Conservation (phyloP, 2,329 filamentous ascomycete genomes). For the Stachybotrys echinatus region DNA sequence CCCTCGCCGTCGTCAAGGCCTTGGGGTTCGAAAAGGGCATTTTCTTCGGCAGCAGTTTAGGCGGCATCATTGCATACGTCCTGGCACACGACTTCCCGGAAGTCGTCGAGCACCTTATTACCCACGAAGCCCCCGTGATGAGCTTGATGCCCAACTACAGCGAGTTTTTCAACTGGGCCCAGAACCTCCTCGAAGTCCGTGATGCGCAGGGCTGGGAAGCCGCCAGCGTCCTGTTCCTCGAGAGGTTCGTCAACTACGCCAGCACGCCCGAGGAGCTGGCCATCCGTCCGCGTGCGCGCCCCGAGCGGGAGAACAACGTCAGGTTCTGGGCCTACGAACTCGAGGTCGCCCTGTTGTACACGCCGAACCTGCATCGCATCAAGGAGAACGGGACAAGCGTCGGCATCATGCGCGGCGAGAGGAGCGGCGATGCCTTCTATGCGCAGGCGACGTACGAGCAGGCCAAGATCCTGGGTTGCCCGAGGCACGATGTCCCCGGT, state of each 20-base stretch:
- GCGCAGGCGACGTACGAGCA: slow-evolving; percentile 18
- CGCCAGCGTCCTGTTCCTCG: slow-evolving; percentile 11
- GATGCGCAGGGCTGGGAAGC: slow-evolving; percentile 13
- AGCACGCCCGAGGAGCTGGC: slow-evolving; percentile 11
- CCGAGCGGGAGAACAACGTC: slow-evolving; percentile 13
- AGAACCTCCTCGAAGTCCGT: slow-evolving; percentile 13
- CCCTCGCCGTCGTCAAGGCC: slow-evolving; percentile 19
- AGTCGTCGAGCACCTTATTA: slow-evolving; percentile 19
- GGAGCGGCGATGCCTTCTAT: slow-evolving; percentile 22
- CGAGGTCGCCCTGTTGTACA: slow-evolving; percentile 10
- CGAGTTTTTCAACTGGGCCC: slow-evolving; percentile 15
- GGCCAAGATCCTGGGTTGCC: slow-evolving; percentile 20
- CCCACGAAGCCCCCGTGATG: slow-evolving; percentile 21
- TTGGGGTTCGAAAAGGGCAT: slow-evolving; percentile 18
- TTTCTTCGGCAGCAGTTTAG: slow-evolving; percentile 23
- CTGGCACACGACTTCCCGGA: slow-evolving; percentile 23
- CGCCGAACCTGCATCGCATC: slow-evolving; percentile 18
- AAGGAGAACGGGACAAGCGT: slow-evolving; percentile 18
- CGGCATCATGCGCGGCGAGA: slow-evolving; percentile 18
- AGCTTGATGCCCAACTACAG: slow-evolving; percentile 18
- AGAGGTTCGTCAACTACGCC: slow-evolving; percentile 16
- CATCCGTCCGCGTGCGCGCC: slow-evolving; percentile 8
- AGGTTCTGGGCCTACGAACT: slow-evolving; percentile 26
- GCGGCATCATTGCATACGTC: slow-evolving; percentile 21
- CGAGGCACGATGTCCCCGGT: slow-evolving; percentile 17